Evolutionary conservation across 2,329 filamentous ascomycete species (phyloP), one percentile per base, ranked within the genome.

Genomic region (Fusarium vanettenii): DNA sequence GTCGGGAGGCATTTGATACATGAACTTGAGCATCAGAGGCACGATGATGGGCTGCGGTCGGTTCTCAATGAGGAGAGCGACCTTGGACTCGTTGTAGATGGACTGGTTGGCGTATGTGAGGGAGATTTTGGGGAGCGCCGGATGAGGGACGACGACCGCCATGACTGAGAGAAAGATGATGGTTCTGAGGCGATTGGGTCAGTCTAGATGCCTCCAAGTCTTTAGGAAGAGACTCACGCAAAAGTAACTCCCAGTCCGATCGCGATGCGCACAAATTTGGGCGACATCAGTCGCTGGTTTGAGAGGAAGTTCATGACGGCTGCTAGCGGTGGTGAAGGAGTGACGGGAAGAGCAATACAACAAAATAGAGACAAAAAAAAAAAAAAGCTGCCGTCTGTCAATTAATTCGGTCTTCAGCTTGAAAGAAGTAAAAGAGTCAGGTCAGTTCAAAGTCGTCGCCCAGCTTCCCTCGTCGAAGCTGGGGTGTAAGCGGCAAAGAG

Each of bases 41-140:
- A 39, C 56, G 18, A 60, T 60, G 56, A 60, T 60, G 35, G 56
- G 56, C 10, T 60, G 56, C 16, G 56, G 56, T n/a, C 56, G 56
- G 56, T 60, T 60, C 56, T 60, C 56, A 11, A 60, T 60, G 56
- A 60, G 56, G 33, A 60, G 56, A 60, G 56, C 56, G 20, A 60
- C 56, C 56, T 60, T 60, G 35, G 56, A 60, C 16, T 60, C 56
- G 33, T 60, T 60, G 56, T 41, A 60, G 56, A 60, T 60, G 22
- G 56, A 60, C 56, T 60, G 56, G 35, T 60, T 60, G 35, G 56
- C 56, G 35, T 60, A 60, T 37, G 56, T 60, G 56, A 60, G 56
- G 56, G 35, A 29, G 56, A 60, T 29, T 10, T 60, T 60, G 35
- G 56, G 56, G 22, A 60, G 22, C 16, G 31, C 22, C 22, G 56